Evolutionary conservation across 2,329 filamentous ascomycete species (phyloP), one percentile per base, ranked within the genome.

Genomic region (Cladophialophora exuberans): DNA sequence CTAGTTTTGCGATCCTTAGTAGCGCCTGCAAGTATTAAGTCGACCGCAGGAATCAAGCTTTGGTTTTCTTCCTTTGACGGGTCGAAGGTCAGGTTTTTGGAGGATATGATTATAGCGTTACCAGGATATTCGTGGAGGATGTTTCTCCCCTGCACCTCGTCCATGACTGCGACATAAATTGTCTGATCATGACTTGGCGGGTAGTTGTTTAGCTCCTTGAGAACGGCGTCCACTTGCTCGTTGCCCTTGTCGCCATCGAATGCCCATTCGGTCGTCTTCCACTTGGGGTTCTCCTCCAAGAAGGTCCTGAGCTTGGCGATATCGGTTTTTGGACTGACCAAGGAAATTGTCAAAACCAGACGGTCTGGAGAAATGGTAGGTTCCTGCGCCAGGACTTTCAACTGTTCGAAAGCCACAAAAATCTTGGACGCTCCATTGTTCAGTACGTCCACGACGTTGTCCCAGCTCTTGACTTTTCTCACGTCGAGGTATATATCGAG

Each of bases 381-480:
- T 62, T 79, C 73, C 44, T 74, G 64, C 47, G 79, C 73, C 38
- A 88, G 72, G 15, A 75, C 70, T 35, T 78, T 76, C 49, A 95
- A 76, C 69, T 90, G 87, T 53, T 85, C 79, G 43, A 85, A 81
- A 15, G 82, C 81, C 46, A 96, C 88, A 70, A 97, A 94, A 59
- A 94, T 87, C 69, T 87, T 94, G 48, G 85, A 83, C 5, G 91
- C 90, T 56, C 94, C 94, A 61, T 85, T 83, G 70, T 99, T 89
- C 52, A 99, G 83, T 30, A 97, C 80, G 42, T 88, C 82, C 50
- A 93, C 75, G 30, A 97, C 78, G 61, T 95, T 88, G 62, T 91
- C 87, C 52, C 78, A 76, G 9, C 85, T 84, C 26, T 82, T 72
- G 33, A 97, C 79, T 18, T 75, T 74, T 3, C 88, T 87, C 46